These are phyloP conservation scores for Fusarium nanum DNA, from an alignment of 2,329 filamentous ascomycete species.

Conservation along the genomic window DNA sequence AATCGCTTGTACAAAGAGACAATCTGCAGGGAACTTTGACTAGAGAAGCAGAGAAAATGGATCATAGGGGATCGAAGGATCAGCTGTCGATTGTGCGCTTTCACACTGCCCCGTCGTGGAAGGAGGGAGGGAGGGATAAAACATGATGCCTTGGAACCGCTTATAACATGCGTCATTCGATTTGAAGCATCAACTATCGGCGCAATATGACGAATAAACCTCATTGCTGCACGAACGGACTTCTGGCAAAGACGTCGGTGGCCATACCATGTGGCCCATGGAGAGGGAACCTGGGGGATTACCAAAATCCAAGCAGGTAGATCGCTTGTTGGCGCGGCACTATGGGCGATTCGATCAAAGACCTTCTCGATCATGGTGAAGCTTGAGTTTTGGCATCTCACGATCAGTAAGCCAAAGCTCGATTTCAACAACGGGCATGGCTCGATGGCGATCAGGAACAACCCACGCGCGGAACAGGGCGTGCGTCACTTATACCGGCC, in stretches of 20 bases:
- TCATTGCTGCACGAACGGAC: conserved; percentile 13
- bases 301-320: conserved; percentile 23
- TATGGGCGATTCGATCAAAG: conserved; percentile 24
- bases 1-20: neutral
- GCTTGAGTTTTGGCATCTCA: conserved; percentile 35
- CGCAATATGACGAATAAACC: conserved; percentile 30
- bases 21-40: conserved; percentile 2
- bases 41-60: conserved; percentile 1
- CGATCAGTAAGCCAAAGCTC: conserved; percentile 49
- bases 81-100: conserved; percentile 5
- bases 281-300: conserved; percentile 25
- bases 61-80: neutral
- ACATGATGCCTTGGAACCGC: conserved; percentile 28
- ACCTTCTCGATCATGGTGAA: conserved; percentile 29
- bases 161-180: conserved; percentile 29
- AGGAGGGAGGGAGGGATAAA: conserved; percentile 8
- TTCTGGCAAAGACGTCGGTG: conserved; percentile 30
- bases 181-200: conserved; percentile 16
- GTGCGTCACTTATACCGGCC: conserved; percentile 22
- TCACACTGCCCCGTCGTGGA: conserved; percentile 14
- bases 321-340: conserved; percentile 34
- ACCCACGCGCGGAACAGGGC: conserved; percentile 33
- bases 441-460: conserved; percentile 46
- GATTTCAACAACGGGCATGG: conserved; percentile 47
- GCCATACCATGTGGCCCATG: conserved; percentile 37